Percentiles rank a stretch among this genome's conserved stretches.
Conservation (phyloP, 768 basidiomycete genomes). For the Suillus luteus region DNA sequence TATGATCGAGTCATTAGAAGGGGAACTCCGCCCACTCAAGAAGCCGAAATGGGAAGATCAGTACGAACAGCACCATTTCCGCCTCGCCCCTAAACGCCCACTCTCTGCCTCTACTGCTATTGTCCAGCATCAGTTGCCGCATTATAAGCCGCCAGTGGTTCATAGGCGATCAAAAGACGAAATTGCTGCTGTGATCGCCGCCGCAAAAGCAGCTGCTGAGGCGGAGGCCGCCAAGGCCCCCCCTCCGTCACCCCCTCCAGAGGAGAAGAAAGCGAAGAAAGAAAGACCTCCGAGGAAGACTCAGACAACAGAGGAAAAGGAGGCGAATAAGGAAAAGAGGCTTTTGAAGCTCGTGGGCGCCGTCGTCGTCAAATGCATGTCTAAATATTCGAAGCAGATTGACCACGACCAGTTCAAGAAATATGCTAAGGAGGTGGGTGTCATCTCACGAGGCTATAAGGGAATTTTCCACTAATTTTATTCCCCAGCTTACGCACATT, state of each 20-base stretch:
- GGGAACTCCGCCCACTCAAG: constrained; percentile 34
- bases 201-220: constrained; percentile 30
- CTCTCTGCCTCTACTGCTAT: background rate
- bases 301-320: constrained; percentile 57
- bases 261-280: constrained; percentile 27
- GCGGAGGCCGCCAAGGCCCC: constrained; percentile 15
- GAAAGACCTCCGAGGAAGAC: constrained; percentile 39
- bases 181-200: constrained; percentile 44
- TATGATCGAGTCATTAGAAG: constrained; percentile 23
- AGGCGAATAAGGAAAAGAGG: constrained; percentile 77
- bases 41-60: constrained; percentile 32
- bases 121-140: background rate
- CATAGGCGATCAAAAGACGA: constrained; percentile 23
- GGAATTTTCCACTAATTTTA: constrained; percentile 8
- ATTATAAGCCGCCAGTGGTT: background rate
- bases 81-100: background rate
- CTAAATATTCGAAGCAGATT: constrained; percentile 78
- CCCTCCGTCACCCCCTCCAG: constrained; percentile 19
- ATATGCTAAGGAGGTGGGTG: constrained; percentile 87
- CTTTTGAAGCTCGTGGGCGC: constrained; percentile 81
- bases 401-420: constrained; percentile 87
- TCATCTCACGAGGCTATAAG: constrained; percentile 4
- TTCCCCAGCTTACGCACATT: constrained; percentile 71
- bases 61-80: constrained; percentile 19
- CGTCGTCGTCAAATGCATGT: constrained; percentile 92